Evolutionary conservation across 2,329 filamentous ascomycete species (phyloP), one percentile per base, ranked within the genome.

Genomic region (Calonectria multiphialidica): DNA sequence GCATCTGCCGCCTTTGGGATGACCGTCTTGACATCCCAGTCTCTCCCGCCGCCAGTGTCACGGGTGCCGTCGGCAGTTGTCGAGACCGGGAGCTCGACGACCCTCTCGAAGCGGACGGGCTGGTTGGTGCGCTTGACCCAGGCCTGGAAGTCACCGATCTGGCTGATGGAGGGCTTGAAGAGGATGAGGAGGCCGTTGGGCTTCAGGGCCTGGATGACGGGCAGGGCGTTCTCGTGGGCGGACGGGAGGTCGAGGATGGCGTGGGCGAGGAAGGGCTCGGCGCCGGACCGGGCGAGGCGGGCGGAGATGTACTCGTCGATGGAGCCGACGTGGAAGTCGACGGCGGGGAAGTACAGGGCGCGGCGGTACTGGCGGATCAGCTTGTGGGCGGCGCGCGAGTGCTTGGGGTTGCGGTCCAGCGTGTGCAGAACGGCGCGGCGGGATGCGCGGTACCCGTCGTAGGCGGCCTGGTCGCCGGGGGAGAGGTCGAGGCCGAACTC

Each of bases 101-200:
- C 89, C 53, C 86, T 88, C 45, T 93, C 91, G 10, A 92, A 82
- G 30, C 87, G 81, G 25, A 89, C 66, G 18, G 90, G 90, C 66
- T 94, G 84, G 2, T 82, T 83, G 15, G 89, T 84, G 33, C 87
- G 83, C 70, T 88, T 88, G 37, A 91, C 66, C 83, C 83, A 85
- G 23, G 78, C 70, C 45, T 82, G 79, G 71, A 92, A 93, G 6
- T 91, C 88, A 47, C 88, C 91, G 68, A 96, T 93, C 81, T 96
- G 94, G 12, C 94, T 95, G 71, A 97, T 91, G 77, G 91, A 94
- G 0, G 94, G 94, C 75, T 91, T 92, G 84, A 95, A 97, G 1
- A 95, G 87, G 16, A 93, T 86, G 37, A 96, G 84, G 10, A 90
- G 85, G 0, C 92, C 94, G 78, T 93, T 90, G 2, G 89, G 87